Conservation (phyloP, 805 yeast genomes). For the Tetrapisispora namnaoensis region DNA sequence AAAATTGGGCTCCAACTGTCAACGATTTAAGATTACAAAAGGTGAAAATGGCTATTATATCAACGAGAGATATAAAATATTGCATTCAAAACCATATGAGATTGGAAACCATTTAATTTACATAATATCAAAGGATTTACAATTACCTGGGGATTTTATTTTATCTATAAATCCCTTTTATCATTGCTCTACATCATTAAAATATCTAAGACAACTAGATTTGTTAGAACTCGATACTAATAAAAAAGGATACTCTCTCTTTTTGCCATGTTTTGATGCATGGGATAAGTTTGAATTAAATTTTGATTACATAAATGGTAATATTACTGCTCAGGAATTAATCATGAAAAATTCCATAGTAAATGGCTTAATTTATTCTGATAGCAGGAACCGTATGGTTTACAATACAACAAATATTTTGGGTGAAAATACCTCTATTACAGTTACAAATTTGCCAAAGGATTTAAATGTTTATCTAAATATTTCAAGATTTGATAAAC, state of each 20-base stretch:
- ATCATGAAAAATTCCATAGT: constrained; percentile 52
- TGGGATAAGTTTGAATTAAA: constrained; percentile 60
- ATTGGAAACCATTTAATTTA: constrained; percentile 64
- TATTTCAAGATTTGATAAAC: constrained; percentile 16
- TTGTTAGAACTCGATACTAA: constrained; percentile 46
- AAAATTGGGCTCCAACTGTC: constrained; percentile 52
- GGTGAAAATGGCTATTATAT: constrained; percentile 27
- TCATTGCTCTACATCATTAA: constrained; percentile 56
- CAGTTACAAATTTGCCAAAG: background rate
- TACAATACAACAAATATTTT: background rate
- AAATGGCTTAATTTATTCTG: constrained; percentile 58
- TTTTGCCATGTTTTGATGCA: constrained; percentile 67
- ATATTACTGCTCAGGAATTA: constrained; percentile 40
- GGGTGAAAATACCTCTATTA: background rate
- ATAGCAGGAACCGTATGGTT: constrained; percentile 34
- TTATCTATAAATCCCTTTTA: constrained; percentile 54
- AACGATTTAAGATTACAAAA: constrained; percentile 41
- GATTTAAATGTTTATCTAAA: background rate
- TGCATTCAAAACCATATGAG: constrained; percentile 32
- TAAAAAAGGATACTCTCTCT: constrained; percentile 56
- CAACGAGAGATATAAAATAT: constrained; percentile 48
- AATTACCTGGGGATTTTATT: constrained; percentile 55
- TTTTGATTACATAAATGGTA: constrained; percentile 44
- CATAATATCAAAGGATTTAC: constrained; percentile 47
- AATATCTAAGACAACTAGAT: constrained; percentile 43